Conservation (phyloP, 2,329 filamentous ascomycete species). For the Fusarium liriodendri region DNA sequence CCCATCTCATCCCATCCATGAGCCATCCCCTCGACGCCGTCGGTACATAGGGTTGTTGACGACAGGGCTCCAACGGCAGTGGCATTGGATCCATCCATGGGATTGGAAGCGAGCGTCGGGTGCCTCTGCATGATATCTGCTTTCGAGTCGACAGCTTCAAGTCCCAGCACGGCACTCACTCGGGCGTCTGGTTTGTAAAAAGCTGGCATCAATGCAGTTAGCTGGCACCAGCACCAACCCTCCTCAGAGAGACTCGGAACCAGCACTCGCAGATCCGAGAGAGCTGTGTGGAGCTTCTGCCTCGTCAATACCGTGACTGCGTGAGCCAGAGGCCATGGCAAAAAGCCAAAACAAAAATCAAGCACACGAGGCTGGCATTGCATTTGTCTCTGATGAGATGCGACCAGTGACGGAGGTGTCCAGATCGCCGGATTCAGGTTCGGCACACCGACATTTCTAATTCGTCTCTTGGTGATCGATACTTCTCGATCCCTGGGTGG, state of each 20-base stretch:
- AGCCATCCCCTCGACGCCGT: conserved; percentile 6
- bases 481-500: conserved; percentile 23
- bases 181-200: not conserved
- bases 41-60: conserved; percentile 9
- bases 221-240: not conserved
- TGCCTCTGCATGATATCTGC: conserved; percentile 4
- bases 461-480: conserved; percentile 29
- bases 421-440: conserved; percentile 30
- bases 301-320: not conserved
- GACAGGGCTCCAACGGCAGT: conserved; percentile 22
- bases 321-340: not conserved
- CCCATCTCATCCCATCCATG: not conserved
- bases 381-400: conserved; percentile 20
- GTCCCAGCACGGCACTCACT: not conserved
- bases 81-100: not conserved
- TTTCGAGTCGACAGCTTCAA: not conserved
- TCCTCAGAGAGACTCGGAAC: not conserved
- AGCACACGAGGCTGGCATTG: conserved; percentile 29
- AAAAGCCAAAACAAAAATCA: conserved; percentile 10
- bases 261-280: not conserved
- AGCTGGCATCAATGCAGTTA: conserved; percentile 7
- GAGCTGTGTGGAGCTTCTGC: conserved; percentile 14
- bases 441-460: conserved; percentile 43
- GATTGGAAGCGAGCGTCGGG: conserved; percentile 10
- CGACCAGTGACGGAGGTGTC: conserved; percentile 24